These are phyloP conservation scores for Multifurca ochricompacta DNA, from an alignment of 768 basidiomycete species.

Conservation along the genomic window DNA sequence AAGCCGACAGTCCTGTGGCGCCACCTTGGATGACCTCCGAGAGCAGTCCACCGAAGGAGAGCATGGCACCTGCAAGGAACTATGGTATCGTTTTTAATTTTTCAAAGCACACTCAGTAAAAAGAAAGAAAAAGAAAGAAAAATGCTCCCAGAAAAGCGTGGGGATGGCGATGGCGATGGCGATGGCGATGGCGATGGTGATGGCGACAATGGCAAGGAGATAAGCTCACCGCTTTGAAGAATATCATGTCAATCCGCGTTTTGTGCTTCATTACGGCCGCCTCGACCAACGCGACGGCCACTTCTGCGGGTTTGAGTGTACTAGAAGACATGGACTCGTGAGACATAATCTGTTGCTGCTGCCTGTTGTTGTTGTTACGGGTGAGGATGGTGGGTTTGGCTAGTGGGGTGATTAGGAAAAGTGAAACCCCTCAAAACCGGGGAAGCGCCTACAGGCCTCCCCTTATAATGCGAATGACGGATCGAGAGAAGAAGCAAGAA, in stretches of 20 bases:
- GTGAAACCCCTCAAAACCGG: no score
- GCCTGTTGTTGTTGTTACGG: no score
- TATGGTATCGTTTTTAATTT: no score
- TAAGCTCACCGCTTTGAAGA: slow-evolving; percentile 63
- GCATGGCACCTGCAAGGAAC: slow-evolving; percentile 63
- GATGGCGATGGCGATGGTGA: neutral
- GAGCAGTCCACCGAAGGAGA: slow-evolving; percentile 67
- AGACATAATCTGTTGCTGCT: neutral
- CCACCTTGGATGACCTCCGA: slow-evolving; percentile 56
- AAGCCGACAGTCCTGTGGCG: slow-evolving; percentile 38
- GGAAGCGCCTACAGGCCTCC: no score
- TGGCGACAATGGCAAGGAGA: neutral
- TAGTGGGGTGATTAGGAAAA: no score
- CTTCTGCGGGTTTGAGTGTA: slow-evolving; percentile 52
- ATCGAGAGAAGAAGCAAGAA: no score
- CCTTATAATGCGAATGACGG: no score
- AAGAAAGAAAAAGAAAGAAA: no score
- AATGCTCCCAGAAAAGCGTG: no score
- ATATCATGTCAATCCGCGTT: slow-evolving; percentile 50
- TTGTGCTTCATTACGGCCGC: slow-evolving; percentile 54
- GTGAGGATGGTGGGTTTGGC: no score
- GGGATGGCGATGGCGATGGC: neutral
- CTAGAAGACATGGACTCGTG: slow-evolving; percentile 36
- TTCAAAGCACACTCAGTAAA: no score
- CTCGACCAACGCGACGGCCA: slow-evolving; percentile 50